phyloP scores from a whole-genome alignment of 2,329 filamentous ascomycete genomes.

The Pestalotiopsis sp. region DNA sequence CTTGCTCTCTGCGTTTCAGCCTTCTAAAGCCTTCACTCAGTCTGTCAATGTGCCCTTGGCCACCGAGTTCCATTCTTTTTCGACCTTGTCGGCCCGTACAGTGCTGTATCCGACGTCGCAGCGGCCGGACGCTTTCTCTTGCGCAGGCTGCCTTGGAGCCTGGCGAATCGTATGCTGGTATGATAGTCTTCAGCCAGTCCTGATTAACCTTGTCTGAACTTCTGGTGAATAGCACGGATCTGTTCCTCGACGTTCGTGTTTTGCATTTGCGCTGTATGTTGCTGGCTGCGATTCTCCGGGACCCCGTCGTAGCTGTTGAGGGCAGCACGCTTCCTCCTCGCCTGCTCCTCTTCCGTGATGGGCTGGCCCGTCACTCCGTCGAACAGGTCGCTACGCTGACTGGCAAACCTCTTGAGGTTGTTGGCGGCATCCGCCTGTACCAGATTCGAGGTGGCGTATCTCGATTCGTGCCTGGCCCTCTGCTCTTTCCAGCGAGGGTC shows the following conservation, averaged over 20 bases:
- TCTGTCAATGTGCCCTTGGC: too few relatives aligned
- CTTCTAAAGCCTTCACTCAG: too few relatives aligned
- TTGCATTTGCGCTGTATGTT: constrained; percentile 62
- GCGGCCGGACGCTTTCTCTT: not conserved
- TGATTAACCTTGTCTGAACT: constrained; percentile 46
- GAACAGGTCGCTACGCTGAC: constrained; percentile 85
- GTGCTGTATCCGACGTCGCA: not conserved
- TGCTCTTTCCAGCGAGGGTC: constrained; percentile 97
- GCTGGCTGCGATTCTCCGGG: constrained; percentile 59
- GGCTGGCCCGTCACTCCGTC: constrained; percentile 72
- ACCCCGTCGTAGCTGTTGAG: constrained; percentile 67
- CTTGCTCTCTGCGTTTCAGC: too few relatives aligned
- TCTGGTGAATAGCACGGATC: constrained; percentile 67
- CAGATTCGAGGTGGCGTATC: constrained; percentile 83
- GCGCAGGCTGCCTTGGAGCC: not conserved
- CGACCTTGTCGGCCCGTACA: too few relatives aligned
- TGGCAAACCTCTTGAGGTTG: constrained; percentile 93
- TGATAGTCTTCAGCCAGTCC: constrained; percentile 7
- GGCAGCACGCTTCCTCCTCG: constrained; percentile 76
- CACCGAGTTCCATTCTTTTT: too few relatives aligned
- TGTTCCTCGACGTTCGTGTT: constrained; percentile 84
- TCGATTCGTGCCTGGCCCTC: constrained; percentile 83
- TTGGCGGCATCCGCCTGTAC: constrained; percentile 87
- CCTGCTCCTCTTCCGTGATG: constrained; percentile 73
- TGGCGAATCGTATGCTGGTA: not conserved